Conservation (phyloP, 768 basidiomycete species). For the Tylopilus sp. region DNA sequence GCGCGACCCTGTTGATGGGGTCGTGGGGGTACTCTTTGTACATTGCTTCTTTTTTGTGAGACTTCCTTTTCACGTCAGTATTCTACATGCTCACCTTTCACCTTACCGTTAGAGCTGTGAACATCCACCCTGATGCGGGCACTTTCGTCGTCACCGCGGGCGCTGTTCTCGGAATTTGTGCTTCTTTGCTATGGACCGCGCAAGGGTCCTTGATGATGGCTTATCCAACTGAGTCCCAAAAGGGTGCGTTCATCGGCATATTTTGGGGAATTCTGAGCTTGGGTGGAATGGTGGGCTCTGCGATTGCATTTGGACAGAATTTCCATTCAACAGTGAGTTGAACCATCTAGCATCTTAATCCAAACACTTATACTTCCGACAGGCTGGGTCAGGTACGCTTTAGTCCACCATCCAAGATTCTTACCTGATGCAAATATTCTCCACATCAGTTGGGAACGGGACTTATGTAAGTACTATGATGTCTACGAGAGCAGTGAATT, state of each 20-base stretch:
- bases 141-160: conserved; percentile 48
- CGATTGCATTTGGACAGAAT: conserved; percentile 72
- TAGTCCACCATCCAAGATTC: neutral
- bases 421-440: neutral
- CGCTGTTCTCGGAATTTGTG: conserved; percentile 47
- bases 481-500: neutral
- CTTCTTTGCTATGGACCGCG: conserved; percentile 52
- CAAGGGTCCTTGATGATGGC: conserved; percentile 55
- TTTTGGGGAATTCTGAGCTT: conserved; percentile 77
- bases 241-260: conserved; percentile 48
- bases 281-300: conserved; percentile 73
- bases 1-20: conserved; percentile 47
- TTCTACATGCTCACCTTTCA: neutral
- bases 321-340: conserved; percentile 54
- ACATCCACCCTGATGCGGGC: conserved; percentile 36
- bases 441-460: conserved; percentile 57
- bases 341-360: neutral
- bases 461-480: conserved; percentile 68
- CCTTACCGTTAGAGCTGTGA: conserved; percentile 39
- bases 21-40: conserved; percentile 52
- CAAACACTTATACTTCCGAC: neutral
- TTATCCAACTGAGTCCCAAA: conserved; percentile 55
- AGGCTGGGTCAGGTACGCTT: conserved; percentile 30
- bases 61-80: conserved; percentile 6
- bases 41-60: conserved; percentile 45